These are phyloP conservation scores for Erysimum cheiranthoides DNA, from an alignment of 345 rosid genomes.

Conservation along the genomic window DNA sequence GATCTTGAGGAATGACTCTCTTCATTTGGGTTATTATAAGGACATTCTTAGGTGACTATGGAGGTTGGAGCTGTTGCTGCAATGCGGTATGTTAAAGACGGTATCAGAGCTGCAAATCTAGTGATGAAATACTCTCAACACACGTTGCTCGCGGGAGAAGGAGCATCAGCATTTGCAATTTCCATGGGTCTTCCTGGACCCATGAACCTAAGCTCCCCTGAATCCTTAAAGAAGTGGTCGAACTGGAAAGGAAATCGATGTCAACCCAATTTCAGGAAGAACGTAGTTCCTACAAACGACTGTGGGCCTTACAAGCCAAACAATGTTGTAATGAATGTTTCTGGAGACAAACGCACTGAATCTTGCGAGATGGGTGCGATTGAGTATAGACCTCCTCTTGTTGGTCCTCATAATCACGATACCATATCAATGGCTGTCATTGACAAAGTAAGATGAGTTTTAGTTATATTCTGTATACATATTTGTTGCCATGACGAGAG, in stretches of 20 bases:
- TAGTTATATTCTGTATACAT: not conserved
- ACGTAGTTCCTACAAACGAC: conserved; percentile 57
- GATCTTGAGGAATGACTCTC: conserved; percentile 21
- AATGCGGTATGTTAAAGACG: conserved; percentile 93
- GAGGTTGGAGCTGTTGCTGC: conserved; percentile 99
- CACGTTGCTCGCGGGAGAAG: conserved; percentile 84
- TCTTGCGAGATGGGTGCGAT: conserved; percentile 44
- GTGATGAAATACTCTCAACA: conserved; percentile 85
- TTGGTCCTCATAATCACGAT: conserved; percentile 84
- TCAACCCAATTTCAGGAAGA: conserved; percentile 89
- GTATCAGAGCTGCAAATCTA: conserved; percentile 82
- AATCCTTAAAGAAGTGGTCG: conserved; percentile 78
- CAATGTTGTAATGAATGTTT: conserved; percentile 9
- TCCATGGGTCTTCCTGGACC: conserved; percentile 97
- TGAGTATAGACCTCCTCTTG: conserved; percentile 53
- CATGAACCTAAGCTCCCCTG: conserved; percentile 74
- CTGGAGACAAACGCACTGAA: conserved; percentile 34
- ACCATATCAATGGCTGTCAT: conserved; percentile 93
- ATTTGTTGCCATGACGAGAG: not conserved
- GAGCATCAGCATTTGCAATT: conserved; percentile 86
- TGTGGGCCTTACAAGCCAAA: conserved; percentile 86
- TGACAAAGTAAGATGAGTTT: conserved; percentile 67
- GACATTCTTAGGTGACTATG: conserved; percentile 80
- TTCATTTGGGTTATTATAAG: conserved; percentile 47
- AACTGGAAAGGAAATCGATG: conserved; percentile 74